A percentile compares a stretch with the other conserved stretches of the same genome.
These are phyloP conservation scores for Penicillium parvum DNA, from an alignment of 495 filamentous ascomycete genomes.

Conservation along the genomic window DNA sequence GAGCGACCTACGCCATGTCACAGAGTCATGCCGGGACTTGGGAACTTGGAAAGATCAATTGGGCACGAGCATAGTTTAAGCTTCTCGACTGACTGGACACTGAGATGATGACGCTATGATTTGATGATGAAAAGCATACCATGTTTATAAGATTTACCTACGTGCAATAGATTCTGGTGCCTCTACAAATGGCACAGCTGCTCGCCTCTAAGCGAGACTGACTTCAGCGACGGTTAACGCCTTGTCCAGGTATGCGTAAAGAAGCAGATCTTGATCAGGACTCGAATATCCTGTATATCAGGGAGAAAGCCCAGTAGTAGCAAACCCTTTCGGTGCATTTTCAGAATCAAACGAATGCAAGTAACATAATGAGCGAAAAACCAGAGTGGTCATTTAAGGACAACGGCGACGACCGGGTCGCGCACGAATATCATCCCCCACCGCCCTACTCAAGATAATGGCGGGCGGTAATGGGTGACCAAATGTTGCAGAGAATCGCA, in stretches of 20 bases:
- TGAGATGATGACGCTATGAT: conserved; percentile 5
- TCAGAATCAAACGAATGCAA: conserved; percentile 13
- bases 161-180: background rate
- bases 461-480: conserved; percentile 21
- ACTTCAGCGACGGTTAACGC: background rate
- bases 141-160: background rate
- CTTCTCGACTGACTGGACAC: background rate
- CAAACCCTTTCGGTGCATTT: conserved; percentile 13
- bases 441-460: conserved; percentile 19
- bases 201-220: background rate
- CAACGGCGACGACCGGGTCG: conserved; percentile 11
- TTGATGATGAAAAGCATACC: conserved; percentile 9
- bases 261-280: background rate
- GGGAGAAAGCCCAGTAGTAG: conserved; percentile 6
- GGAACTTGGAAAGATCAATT: conserved; percentile 44
- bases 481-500: conserved; percentile 27
- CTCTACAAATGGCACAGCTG: background rate
- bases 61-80: conserved; percentile 3
- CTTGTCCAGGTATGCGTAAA: background rate
- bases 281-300: background rate
- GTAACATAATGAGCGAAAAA: conserved; percentile 17
- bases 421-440: conserved; percentile 22
- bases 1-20: conserved; percentile 24
- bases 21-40: conserved; percentile 36
- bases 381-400: conserved; percentile 9